Base-by-base conservation (phyloP, 2,329 filamentous ascomycete species). In the Periconia macrospinosa region DNA sequence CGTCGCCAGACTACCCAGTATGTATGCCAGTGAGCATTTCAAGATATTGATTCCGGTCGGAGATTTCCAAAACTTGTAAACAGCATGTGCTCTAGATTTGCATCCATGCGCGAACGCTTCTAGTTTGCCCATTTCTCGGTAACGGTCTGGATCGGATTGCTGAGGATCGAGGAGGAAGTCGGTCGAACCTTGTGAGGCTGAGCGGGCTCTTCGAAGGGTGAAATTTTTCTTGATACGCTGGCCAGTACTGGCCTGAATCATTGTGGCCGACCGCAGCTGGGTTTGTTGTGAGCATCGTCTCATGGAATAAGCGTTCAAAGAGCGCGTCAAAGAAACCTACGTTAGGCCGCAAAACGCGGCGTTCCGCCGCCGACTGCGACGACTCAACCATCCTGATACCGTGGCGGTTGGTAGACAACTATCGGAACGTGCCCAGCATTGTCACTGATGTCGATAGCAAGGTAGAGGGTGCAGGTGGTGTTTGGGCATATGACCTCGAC, bases 1-100 rank as follows among this genome's bases (percentile, higher is more conserved):
- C 0, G 92, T 97, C 35, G 88, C 91, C 73, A 96, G 79, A 62
- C 90, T 95, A 17, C 90, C 93, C 33, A 97, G 75, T 3, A 95
- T 78, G 75, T 97, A 97, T 43, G 92, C 93, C 56, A 97, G 76
- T 30, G 91, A 92, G 78, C 92, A 97, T 75, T 97, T 97, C 66
- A 97, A 78, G 49, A 96, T 89, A 40, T 87, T 89, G 54, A 87
- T 87, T 6, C 91, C 92, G 33, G 84, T 86, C 33, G 88, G 86
- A 0, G 91, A 92, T 37, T 82, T 78, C 7, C 87, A 68, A 79
- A 91, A 94, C 53, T 73, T 67, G 74, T 83, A 82, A 45, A 81
- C 67, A 47, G 70, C 72, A n/a, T 49, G 60, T 14, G 49, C 55
- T 8, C 47, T 55, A 52, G 58, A 57, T n/a, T 65, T 59, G 57